phyloP scores from a whole-genome alignment of 2,329 filamentous ascomycete species.

The Beauveria brongniartii region DNA sequence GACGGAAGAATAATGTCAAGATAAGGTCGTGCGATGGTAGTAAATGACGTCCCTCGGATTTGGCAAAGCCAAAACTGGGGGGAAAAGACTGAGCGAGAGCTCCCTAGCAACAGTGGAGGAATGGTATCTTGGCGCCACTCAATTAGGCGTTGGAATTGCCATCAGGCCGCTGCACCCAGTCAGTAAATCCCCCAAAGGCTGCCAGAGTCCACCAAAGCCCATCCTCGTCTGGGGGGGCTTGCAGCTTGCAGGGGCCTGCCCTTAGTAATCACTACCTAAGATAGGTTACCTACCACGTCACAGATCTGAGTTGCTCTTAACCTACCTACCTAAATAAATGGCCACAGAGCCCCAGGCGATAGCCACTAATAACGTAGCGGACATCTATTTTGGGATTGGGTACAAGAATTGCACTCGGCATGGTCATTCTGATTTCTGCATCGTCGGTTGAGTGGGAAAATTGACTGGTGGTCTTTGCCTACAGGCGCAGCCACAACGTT shows the following conservation, averaged over 20 bases:
- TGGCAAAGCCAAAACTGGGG: conserved; percentile 5
- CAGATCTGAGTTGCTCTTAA: background rate
- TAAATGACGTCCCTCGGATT: conserved; percentile 8
- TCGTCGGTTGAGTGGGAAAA: background rate
- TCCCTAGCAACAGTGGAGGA: no score
- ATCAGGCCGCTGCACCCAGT: background rate
- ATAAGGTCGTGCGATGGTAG: conserved; percentile 8
- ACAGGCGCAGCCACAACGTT: no score
- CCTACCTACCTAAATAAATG: conserved; percentile 3
- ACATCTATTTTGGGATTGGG: background rate
- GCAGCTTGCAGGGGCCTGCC: background rate
- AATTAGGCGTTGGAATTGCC: background rate
- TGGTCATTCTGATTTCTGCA: background rate
- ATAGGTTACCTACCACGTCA: background rate
- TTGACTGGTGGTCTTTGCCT: no score
- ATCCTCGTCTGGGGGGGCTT: background rate
- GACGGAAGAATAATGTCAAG: background rate
- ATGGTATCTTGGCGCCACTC: background rate
- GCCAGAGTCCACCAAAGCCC: background rate
- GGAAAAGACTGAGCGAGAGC: background rate
- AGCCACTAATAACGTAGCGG: background rate
- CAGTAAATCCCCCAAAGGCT: background rate
- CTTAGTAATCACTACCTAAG: conserved; percentile 1
- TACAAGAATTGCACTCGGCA: background rate
- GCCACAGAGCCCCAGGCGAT: background rate